Evolutionary conservation across 2,329 filamentous ascomycete genomes (phyloP), one percentile per base, ranked within the genome.

Genomic region (Fusarium liriodendri): DNA sequence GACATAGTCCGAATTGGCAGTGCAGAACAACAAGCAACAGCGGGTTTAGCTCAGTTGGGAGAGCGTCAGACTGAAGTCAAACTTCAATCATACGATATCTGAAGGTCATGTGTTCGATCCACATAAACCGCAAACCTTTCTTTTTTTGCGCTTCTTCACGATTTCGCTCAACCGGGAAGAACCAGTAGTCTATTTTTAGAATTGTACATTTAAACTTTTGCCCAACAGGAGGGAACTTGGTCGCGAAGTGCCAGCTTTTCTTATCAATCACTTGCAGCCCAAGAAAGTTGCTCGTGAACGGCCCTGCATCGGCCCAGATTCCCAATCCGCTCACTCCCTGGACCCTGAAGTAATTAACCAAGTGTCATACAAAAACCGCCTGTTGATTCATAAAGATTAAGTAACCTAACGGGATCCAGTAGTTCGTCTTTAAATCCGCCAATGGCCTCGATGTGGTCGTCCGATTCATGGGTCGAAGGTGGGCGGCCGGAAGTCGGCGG

Each of bases 11-110:
- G 8, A 35, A 50, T 25, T 62, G 27, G 22, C 3, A 35, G 0
- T 4, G 2, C 0, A 0, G 0, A 13, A 0, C 20, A 10, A 5
- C 22, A 72, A 70, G 18, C 32, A 73, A 61, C 5, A 71, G 77
- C 77, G 77, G 77, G 77, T 79, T 79, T 79, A 79, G 77, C 77
- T 79, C 77, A 78, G 77, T 79, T 79, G 77, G 77, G 77, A 78
- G 77, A 78, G 74, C 76, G 77, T 76, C 66, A 70, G 69, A 70
- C 74, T 76, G 67, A 71, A 76, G 66, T 59, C 25, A 70, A 72
- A 77, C 76, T 77, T 78, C 68, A 62, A 69, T 52, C 70, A 70
- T 64, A 52, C 67, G 74, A 74, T 63, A 78, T 78, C 77, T 78
- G 77, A 78, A 78, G 77, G 77, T 78, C 77, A 47, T 78, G 77